Base-by-base conservation (phyloP, 768 basidiomycete species). In the Boletus sp. region DNA sequence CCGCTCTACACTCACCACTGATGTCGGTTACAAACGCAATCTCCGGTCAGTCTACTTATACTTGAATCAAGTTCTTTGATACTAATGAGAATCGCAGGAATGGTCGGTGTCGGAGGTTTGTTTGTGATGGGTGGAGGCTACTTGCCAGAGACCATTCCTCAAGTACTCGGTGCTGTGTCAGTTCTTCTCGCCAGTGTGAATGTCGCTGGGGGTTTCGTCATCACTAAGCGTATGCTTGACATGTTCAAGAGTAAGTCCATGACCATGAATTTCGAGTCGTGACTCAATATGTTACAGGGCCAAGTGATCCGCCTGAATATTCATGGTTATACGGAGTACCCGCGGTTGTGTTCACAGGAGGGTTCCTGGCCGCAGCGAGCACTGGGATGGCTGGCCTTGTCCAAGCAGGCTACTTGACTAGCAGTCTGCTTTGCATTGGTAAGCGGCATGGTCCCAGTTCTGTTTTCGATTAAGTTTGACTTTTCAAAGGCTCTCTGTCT, bases 11-110 rank as follows among this genome's bases (percentile, higher is more conserved):
- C 68, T 93, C 91, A 21, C 92, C 92, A 14, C 73, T 93, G 54
- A 94, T 94, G 90, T 90, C 88, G 9, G 91, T 93, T 7, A 93
- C 90, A 13, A 93, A 93, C 64, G 90, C 91, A 4, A 88, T 92
- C 41, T 93, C 90, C 21, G 90, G 90, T 73, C 70, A 64, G 81
- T 63, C 27, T 30, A 19, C 17, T 29, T 15, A n/a, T 75, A 45
- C 27, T 19, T 34, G 44, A 34, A 32, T 48, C 42, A 30, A 46
- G 33, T 13, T 27, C 37, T 37, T 30, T 15, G 8, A 35, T 30
- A 4, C 47, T 60, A 38, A 54, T 3, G 25, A 33, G 15, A 37
- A 25, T n/a, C 19, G 5, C 42, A 81, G 82, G 83, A 34, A 82
- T 87, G 83, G 88, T 91, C 50, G 90, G 90, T 37, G 74, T 92